A percentile compares a stretch with the other conserved stretches of the same genome.
Conservation (phyloP, 192 early-diverging fungal species). For the Mortierella hygrophila region DNA sequence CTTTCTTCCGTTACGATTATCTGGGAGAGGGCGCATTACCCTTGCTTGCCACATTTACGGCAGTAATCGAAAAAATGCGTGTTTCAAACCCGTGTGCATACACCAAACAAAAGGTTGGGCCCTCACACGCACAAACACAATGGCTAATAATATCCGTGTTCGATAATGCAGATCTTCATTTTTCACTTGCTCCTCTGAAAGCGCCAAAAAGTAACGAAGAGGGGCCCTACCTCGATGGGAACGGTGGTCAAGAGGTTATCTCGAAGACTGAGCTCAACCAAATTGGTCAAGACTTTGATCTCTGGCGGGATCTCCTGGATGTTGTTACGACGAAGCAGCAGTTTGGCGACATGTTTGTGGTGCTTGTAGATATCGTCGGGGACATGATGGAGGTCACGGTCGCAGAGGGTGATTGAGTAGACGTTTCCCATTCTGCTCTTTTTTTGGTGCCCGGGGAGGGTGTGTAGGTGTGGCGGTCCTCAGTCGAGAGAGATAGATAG, state of each 20-base stretch:
- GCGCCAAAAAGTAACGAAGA: not conserved
- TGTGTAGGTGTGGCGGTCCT: not conserved
- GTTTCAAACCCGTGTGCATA: too few relatives aligned
- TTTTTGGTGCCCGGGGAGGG: not conserved
- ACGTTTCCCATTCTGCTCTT: constrained; percentile 44
- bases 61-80: too few relatives aligned
- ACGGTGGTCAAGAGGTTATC: constrained; percentile 42
- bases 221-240: constrained; percentile 29
- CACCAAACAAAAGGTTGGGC: too few relatives aligned
- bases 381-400: constrained; percentile 47
- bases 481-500: not conserved
- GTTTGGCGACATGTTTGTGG: constrained; percentile 49
- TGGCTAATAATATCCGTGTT: too few relatives aligned
- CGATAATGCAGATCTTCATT: too few relatives aligned
- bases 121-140: not conserved
- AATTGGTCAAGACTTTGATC: constrained; percentile 47
- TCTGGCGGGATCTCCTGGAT: constrained; percentile 53
- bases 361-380: constrained; percentile 55
- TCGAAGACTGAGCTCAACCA: constrained; percentile 44
- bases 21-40: not conserved
- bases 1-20: not conserved
- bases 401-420: constrained; percentile 52
- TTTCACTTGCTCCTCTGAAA: too few relatives aligned
- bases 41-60: too few relatives aligned
- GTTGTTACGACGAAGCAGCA: constrained; percentile 40